Conservation (phyloP, 306 rosid species). For the Bauhinia variegata region DNA sequence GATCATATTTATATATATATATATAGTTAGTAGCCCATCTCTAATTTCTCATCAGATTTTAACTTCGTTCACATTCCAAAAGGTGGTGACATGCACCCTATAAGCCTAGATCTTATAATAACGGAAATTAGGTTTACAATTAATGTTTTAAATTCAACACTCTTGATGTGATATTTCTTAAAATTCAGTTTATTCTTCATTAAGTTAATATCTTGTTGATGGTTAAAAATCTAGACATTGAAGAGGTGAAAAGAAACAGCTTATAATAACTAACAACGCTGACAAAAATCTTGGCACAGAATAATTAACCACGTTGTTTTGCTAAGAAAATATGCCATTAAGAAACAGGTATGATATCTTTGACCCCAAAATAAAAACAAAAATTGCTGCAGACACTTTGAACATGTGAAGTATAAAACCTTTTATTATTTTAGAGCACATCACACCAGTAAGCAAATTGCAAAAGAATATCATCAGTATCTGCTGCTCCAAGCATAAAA, state of each 20-base stretch:
- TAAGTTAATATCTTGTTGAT: too few species aligned
- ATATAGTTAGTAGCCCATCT: too few species aligned
- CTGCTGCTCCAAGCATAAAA: constrained; percentile 88
- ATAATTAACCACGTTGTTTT: background rate
- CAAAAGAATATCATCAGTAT: constrained; percentile 65
- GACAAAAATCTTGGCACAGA: background rate
- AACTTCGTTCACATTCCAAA: too few species aligned
- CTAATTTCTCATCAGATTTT: too few species aligned
- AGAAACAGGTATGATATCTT: background rate
- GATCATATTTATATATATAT: too few species aligned
- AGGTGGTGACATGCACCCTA: too few species aligned
- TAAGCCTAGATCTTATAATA: too few species aligned
- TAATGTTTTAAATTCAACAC: too few species aligned
- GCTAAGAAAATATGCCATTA: background rate
- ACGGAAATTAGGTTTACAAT: too few species aligned
- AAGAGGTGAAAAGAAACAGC: background rate
- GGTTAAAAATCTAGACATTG: background rate
- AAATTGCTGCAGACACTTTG: background rate
- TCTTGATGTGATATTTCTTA: too few species aligned
- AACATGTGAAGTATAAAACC: background rate
- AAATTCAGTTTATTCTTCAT: too few species aligned
- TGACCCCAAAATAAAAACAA: background rate
- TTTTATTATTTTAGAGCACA: constrained; percentile 12
- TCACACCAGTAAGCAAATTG: constrained; percentile 27
- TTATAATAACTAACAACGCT: background rate